These are phyloP conservation scores for Gnomoniopsis smithogilvyi DNA, from an alignment of 2,329 filamentous ascomycete species.

Conservation along the genomic window DNA sequence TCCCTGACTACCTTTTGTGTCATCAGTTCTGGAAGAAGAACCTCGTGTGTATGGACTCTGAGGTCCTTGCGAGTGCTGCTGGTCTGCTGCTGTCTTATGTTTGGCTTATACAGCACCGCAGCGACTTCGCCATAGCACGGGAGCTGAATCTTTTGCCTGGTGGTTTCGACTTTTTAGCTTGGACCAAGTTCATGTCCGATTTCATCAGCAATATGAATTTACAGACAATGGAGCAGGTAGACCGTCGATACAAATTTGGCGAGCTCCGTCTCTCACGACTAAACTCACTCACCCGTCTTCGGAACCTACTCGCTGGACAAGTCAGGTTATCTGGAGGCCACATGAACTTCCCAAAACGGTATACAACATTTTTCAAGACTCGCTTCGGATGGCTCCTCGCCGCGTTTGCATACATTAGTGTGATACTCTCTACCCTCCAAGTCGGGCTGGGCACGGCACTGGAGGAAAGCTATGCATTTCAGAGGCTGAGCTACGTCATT, in stretches of 20 bases:
- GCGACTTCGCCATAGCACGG: slow-evolving; percentile 34
- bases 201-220: slow-evolving; percentile 23
- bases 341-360: slow-evolving; percentile 29
- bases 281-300: slow-evolving; percentile 35
- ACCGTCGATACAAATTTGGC: slow-evolving; percentile 37
- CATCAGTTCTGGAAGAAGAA: slow-evolving; percentile 19
- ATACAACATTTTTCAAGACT: slow-evolving; percentile 32
- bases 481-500: slow-evolving; percentile 21
- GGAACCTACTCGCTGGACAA: background rate
- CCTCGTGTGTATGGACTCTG: slow-evolving; percentile 9
- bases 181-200: slow-evolving; percentile 27
- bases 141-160: slow-evolving; percentile 28
- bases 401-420: slow-evolving; percentile 20
- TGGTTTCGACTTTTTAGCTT: slow-evolving; percentile 26
- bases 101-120: slow-evolving; percentile 35
- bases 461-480: slow-evolving; percentile 17
- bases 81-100: slow-evolving; percentile 39
- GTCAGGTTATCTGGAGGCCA: slow-evolving; percentile 19
- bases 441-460: slow-evolving; percentile 29
- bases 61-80: slow-evolving; percentile 26
- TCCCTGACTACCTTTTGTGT: slow-evolving; percentile 29
- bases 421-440: slow-evolving; percentile 35
- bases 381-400: slow-evolving; percentile 33
- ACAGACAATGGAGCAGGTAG: slow-evolving; percentile 28
- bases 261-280: slow-evolving; percentile 41